Percentiles rank a stretch among this genome's conserved stretches.
Evolutionary conservation across 345 rosid species (phyloP).

Genomic region (Hibiscus trionum): DNA sequence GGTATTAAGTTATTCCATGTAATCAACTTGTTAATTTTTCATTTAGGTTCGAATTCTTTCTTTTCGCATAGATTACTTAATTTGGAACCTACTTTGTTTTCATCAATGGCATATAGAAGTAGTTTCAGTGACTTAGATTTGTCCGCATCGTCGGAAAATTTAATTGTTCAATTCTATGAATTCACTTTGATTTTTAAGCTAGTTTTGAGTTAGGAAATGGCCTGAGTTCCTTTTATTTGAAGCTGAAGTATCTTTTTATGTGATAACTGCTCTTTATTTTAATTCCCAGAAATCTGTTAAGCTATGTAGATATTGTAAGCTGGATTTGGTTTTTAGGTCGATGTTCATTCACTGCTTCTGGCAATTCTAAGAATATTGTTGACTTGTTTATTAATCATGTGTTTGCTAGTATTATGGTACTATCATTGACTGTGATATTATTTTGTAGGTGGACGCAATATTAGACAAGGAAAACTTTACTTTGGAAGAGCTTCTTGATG

Average conservation of each 20-base stretch:
- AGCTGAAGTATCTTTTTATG: background rate
- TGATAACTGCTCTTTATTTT: background rate
- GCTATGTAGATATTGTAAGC: background rate
- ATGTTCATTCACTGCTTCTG: background rate
- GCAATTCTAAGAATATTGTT: background rate
- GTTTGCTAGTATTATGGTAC: background rate
- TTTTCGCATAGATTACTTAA: too few species aligned
- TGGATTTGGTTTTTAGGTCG: background rate
- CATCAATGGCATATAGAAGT: too few species aligned
- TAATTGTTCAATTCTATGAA: too few species aligned
- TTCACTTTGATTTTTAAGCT: too few species aligned
- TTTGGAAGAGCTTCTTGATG: constrained; percentile 62
- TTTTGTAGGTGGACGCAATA: constrained; percentile 69
- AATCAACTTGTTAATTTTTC: background rate
- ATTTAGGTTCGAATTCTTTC: background rate
- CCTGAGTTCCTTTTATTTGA: background rate
- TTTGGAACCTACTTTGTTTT: too few species aligned
- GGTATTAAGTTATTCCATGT: background rate
- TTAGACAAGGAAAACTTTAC: constrained; percentile 85
- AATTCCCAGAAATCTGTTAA: background rate
- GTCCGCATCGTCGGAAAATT: too few species aligned
- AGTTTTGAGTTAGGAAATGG: background rate
- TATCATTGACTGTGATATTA: background rate
- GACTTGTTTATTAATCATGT: background rate
- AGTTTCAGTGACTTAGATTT: too few species aligned